Evolutionary conservation across 2,329 filamentous ascomycete genomes (phyloP).

Genomic region (Hypoxylon sp.): DNA sequence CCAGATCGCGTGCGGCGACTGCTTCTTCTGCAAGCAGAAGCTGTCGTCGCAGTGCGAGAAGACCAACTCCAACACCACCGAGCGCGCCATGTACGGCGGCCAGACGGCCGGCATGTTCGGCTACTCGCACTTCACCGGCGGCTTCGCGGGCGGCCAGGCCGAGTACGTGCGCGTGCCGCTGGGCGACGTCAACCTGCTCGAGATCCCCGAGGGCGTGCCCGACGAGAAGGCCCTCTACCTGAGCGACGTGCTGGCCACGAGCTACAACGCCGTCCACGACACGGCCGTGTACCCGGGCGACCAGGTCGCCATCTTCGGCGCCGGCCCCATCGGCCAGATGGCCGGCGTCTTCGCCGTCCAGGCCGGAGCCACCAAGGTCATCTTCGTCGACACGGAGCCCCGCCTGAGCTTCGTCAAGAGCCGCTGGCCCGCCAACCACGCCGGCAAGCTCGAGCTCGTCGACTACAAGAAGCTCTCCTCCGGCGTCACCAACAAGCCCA

Average conservation of each 20-base stretch:
- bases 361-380: conserved; percentile 78
- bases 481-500: conserved; percentile 64
- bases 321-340: conserved; percentile 88
- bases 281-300: conserved; percentile 81
- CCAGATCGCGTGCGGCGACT: conserved; percentile 78
- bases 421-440: conserved; percentile 60
- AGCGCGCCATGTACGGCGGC: conserved; percentile 80
- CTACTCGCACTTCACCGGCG: conserved; percentile 81
- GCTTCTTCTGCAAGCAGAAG: conserved; percentile 81
- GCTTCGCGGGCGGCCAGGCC: conserved; percentile 86
- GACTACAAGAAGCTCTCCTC: conserved; percentile 70
- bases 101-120: conserved; percentile 78
- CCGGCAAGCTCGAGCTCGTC: conserved; percentile 68
- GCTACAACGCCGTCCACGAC: conserved; percentile 84
- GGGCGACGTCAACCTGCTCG: conserved; percentile 81
- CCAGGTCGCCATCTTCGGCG: conserved; percentile 83
- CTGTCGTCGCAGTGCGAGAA: conserved; percentile 80
- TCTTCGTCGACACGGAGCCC: conserved; percentile 78
- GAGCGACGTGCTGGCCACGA: conserved; percentile 80
- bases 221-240: conserved; percentile 87
- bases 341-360: conserved; percentile 75
- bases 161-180: conserved; percentile 86
- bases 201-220: conserved; percentile 78
- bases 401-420: conserved; percentile 73
- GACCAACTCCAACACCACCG: conserved; percentile 77